A percentile compares a stretch with the other conserved stretches of the same genome.
Evolutionary conservation across 2,329 filamentous ascomycete genomes (phyloP).

Genomic region (Hypoxylon rubiginosum): DNA sequence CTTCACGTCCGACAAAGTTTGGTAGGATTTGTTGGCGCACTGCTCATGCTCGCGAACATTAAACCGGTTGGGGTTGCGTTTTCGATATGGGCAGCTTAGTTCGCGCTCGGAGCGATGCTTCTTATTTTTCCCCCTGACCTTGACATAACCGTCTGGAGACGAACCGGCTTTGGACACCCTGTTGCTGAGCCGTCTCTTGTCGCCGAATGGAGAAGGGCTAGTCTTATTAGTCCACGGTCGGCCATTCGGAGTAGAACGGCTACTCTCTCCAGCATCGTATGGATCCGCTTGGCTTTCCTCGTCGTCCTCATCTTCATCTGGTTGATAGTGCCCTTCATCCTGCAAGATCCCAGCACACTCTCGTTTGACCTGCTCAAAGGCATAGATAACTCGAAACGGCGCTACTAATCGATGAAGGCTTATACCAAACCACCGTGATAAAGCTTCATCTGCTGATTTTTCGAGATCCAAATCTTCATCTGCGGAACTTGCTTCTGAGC

Average conservation of each 20-base stretch:
- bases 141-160: conserved; percentile 7
- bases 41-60: conserved; percentile 30
- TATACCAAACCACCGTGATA: conserved; percentile 36
- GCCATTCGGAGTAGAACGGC: not conserved
- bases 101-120: conserved; percentile 13
- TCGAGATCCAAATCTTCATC: conserved; percentile 33
- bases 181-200: not conserved
- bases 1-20: conserved; percentile 27
- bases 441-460: conserved; percentile 23
- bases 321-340: conserved; percentile 28
- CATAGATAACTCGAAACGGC: conserved; percentile 26
- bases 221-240: not conserved
- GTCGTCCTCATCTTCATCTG: conserved; percentile 1
- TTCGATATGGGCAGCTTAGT: conserved; percentile 32
- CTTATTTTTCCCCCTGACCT: conserved; percentile 12
- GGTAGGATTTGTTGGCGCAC: conserved; percentile 33
- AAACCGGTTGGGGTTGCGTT: conserved; percentile 34
- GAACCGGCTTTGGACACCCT: not conserved
- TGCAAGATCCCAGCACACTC: conserved; percentile 30
- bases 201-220: not conserved
- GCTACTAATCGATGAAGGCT: conserved; percentile 21
- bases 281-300: conserved; percentile 20
- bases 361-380: conserved; percentile 25
- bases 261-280: conserved; percentile 19
- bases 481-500: not conserved